Evolutionary conservation across 1,284 basidiomycete species (phyloP).

Genomic region (Termitomyces sp.): DNA sequence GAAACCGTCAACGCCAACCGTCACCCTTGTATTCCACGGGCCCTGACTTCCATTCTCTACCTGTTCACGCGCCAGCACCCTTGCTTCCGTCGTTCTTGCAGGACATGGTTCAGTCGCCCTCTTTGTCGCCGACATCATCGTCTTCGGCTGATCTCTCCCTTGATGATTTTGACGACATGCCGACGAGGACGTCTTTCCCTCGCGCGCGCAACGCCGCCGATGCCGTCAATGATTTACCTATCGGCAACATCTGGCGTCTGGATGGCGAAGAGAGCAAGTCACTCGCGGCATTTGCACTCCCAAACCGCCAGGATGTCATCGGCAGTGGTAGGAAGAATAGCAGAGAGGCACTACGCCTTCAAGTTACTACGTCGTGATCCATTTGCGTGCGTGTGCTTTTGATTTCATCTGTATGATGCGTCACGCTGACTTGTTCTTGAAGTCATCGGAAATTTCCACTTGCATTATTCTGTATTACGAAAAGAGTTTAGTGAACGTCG

Average conservation of each 20-base stretch:
- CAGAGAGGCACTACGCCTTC: slow-evolving; percentile 17
- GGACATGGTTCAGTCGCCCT: slow-evolving; percentile 63
- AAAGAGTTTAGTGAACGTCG: neutral
- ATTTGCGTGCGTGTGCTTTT: slow-evolving; percentile 9
- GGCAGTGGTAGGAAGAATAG: slow-evolving; percentile 23
- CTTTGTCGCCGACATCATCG: slow-evolving; percentile 55
- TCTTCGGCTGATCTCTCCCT: slow-evolving; percentile 61
- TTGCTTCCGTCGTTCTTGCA: slow-evolving; percentile 70
- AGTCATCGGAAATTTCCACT: slow-evolving; percentile 4
- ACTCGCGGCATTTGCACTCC: slow-evolving; percentile 38
- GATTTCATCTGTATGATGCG: neutral
- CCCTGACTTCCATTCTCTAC: slow-evolving; percentile 22
- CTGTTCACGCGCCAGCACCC: slow-evolving; percentile 39
- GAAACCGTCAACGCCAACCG: slow-evolving; percentile 27
- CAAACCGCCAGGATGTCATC: slow-evolving; percentile 26
- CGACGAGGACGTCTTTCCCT: slow-evolving; percentile 20
- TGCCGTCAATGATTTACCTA: slow-evolving; percentile 25
- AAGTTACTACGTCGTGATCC: slow-evolving; percentile 17
- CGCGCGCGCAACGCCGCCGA: slow-evolving; percentile 23
- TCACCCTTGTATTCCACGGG: slow-evolving; percentile 35
- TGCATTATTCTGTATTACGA: slow-evolving; percentile 13
- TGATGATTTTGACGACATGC: slow-evolving; percentile 45
- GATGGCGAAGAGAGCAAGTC: slow-evolving; percentile 59
- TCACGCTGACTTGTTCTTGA: slow-evolving; percentile 6
- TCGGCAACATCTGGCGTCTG: slow-evolving; percentile 58